These are phyloP conservation scores for Cymbopogon citratus DNA, from an alignment of 176 grass and related monocot genomes.

Conservation along the genomic window DNA sequence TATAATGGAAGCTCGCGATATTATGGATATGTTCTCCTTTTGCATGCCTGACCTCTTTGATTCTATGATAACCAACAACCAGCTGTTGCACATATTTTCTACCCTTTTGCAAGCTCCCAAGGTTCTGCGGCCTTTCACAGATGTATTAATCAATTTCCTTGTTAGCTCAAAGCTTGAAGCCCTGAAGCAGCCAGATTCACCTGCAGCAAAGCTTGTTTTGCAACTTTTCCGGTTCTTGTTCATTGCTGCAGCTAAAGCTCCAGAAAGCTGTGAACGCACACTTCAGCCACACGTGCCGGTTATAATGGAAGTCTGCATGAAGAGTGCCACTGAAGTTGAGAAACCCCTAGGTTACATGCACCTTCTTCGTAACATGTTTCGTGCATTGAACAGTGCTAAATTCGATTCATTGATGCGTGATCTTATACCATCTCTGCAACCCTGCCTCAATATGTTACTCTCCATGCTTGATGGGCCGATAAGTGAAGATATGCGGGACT, in stretches of 20 bases:
- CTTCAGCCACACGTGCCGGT: conserved; percentile 93
- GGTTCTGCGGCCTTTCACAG: conserved; percentile 85
- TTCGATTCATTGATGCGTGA: conserved; percentile 96
- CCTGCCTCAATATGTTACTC: conserved; percentile 95
- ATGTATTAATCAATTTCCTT: conserved; percentile 96
- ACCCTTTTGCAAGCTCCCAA: conserved; percentile 86
- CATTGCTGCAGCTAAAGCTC: conserved; percentile 82
- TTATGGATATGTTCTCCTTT: conserved; percentile 99
- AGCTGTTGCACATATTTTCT: conserved; percentile 92
- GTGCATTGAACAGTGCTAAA: conserved; percentile 88
- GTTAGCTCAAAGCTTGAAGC: conserved; percentile 89
- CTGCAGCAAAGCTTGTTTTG: conserved; percentile 91
- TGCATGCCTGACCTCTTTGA: conserved; percentile 95
- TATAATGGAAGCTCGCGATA: conserved; percentile 96
- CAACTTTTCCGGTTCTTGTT: conserved; percentile 94
- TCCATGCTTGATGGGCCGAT: conserved; percentile 92
- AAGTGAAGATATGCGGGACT: conserved; percentile 87
- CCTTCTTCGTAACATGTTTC: conserved; percentile 92
- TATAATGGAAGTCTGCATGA: conserved; percentile 99
- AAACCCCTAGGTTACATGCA: conserved; percentile 99
- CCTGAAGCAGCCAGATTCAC: conserved; percentile 92
- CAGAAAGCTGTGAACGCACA: conserved; percentile 79
- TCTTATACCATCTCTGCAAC: conserved; percentile 92
- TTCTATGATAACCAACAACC: conserved; percentile 89
- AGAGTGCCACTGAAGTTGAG: conserved; percentile 87